Evolutionary conservation across 148 eudicot species (phyloP), one percentile per base, ranked within the genome.

Genomic region (Nepenthes gracilis): DNA sequence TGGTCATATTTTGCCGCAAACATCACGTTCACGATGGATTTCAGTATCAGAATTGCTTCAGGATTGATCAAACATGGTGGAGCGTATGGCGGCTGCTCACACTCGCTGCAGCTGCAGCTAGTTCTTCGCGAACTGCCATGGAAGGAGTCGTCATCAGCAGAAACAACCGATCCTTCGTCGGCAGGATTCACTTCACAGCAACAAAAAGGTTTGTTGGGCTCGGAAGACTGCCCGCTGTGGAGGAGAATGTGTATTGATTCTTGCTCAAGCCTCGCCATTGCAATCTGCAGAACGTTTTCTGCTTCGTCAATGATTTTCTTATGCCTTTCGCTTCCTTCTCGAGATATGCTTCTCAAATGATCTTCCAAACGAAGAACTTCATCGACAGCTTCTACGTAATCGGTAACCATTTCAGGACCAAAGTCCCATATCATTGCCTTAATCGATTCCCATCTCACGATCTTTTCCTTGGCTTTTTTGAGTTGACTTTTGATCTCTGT

Each of bases 361-460:
- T 85, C 83, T 33, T 67, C 74, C 77, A 88, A 61, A 43, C 64
- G 67, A 12, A 73, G 80, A 9, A 75, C 82, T 68, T 81, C 88
- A 45, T 83, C 85, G 40, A 83, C 90, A 2, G 80, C 74, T 58
- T 76, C 81, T 35, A 92, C 33, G 64, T 80, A 92, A 54, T 88
- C 88, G 61, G 72, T 57, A 63, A 75, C 82, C 56, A 83, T 85
- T 33, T 83, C 81, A 14, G 78, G 74, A 11, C 87, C 80, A 66
- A 77, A 71, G 59, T 91, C 97, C 89, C 87, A 91, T 60, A 83
- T 81, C 89, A 87, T 87, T 13, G 82, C 59, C 38, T 87, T 78
- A 49, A 77, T 83, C 33, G 65, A 50, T 15, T 80, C 90, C 96
- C 95, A 84, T 23, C 10, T 50, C 81, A 68, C 77, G 64, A 92